Conservation (phyloP, 2,329 filamentous ascomycete genomes). For the Cladosporium velox region DNA sequence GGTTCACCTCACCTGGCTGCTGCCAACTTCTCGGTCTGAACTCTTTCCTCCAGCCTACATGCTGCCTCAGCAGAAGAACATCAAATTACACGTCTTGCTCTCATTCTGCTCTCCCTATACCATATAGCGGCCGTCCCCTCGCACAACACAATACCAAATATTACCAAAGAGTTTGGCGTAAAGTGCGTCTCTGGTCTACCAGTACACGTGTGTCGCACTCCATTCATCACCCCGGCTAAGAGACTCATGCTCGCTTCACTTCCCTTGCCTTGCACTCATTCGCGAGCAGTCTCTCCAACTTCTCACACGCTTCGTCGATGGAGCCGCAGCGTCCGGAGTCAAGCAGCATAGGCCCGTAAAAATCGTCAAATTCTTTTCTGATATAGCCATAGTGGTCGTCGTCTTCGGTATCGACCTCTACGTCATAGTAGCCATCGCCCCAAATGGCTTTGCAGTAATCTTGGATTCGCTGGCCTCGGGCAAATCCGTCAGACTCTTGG, state of each 20-base stretch:
- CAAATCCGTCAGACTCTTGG: no score
- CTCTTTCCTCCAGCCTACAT: background rate
- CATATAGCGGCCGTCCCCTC: background rate
- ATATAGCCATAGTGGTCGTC: background rate
- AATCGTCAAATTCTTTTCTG: background rate
- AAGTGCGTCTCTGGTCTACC: background rate
- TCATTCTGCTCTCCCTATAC: background rate
- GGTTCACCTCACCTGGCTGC: no score
- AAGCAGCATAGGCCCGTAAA: background rate
- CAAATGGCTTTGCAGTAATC: background rate
- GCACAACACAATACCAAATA: background rate
- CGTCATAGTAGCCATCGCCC: background rate
- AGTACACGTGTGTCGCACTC: background rate
- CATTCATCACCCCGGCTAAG: no score
- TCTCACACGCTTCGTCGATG: background rate
- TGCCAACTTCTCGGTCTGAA: background rate
- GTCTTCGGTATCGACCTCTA: background rate
- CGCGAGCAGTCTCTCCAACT: background rate
- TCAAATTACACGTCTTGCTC: background rate
- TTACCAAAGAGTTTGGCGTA: no score
- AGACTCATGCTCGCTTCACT: no score
- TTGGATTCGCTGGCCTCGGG: background rate
- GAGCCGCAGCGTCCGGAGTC: background rate
- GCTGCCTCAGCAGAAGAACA: background rate
- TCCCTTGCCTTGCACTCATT: no score